Evolutionary conservation across 177 flowering plant species (phyloP).

Genomic region (Telopea speciosissima): DNA sequence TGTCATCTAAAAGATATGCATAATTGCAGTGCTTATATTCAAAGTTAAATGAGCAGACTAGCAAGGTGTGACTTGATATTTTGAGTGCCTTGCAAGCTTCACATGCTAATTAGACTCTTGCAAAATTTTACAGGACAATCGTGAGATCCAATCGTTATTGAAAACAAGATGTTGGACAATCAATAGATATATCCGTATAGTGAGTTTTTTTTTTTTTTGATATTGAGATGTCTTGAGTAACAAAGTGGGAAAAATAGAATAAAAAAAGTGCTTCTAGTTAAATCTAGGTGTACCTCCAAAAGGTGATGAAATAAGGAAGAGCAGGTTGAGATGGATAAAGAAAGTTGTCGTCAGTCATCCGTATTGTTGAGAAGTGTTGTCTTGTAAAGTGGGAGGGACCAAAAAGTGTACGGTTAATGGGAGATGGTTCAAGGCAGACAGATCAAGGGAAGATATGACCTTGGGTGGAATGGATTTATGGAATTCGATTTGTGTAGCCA

Average conservation of each 20-base stretch:
- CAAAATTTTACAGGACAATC: background rate
- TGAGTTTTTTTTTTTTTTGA: background rate
- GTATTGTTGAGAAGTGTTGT: background rate
- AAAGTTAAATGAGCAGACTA: background rate
- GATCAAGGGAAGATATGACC: background rate
- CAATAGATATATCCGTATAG: background rate
- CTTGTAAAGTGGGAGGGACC: background rate
- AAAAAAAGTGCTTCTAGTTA: background rate
- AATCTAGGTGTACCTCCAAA: background rate
- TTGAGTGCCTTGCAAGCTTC: background rate
- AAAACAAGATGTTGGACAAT: background rate
- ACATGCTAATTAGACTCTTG: background rate
- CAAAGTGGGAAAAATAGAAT: background rate
- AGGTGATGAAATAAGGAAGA: background rate
- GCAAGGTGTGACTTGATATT: background rate
- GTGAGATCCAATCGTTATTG: background rate
- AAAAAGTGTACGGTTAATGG: too few species aligned
- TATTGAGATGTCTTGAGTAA: background rate
- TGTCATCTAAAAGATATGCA: background rate
- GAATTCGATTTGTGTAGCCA: background rate
- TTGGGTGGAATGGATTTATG: background rate
- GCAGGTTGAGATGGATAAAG: background rate
- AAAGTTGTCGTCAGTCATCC: background rate
- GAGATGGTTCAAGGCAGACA: background rate
- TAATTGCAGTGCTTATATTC: background rate